Conservation (phyloP, 1,284 basidiomycete genomes). For the Trichosporon ovoides region DNA sequence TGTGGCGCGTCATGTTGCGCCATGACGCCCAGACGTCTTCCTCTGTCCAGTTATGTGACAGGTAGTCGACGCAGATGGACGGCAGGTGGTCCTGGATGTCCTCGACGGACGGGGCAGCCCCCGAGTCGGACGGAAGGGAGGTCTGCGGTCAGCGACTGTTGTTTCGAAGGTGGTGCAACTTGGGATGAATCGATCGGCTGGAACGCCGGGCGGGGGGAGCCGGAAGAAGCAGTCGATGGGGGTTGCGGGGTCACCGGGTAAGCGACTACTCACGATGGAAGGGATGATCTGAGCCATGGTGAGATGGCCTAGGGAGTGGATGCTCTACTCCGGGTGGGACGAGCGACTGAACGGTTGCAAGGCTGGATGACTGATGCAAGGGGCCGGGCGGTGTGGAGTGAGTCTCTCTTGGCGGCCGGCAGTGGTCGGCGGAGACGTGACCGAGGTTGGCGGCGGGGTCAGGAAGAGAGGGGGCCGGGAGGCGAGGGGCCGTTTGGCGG, state of each 20-base stretch:
- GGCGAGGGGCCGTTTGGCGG: not conserved
- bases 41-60: slow-evolving; percentile 92
- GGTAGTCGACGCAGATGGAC: slow-evolving; percentile 60
- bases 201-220: not conserved
- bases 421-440: not conserved
- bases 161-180: not conserved
- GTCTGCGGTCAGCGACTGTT: slow-evolving; percentile 29
- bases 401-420: not conserved
- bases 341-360: not conserved
- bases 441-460: not conserved
- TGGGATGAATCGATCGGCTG: not conserved
- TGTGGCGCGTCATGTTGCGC: slow-evolving; percentile 97
- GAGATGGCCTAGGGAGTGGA: slow-evolving; percentile 3
- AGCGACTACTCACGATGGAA: slow-evolving; percentile 34
- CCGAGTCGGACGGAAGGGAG: slow-evolving; percentile 45
- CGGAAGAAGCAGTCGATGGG: not conserved
- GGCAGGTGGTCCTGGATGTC: slow-evolving; percentile 55
- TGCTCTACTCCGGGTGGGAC: not conserved
- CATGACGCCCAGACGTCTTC: slow-evolving; percentile 98
- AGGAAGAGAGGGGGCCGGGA: not conserved
- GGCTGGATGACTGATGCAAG: not conserved
- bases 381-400: not conserved
- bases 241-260: not conserved
- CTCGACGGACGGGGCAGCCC: slow-evolving; percentile 51
- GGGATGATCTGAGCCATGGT: slow-evolving; percentile 47